A percentile compares a stretch with the other conserved stretches of the same genome.
Evolutionary conservation across 148 eudicot species (phyloP).

Genomic region (Beta vulgaris): DNA sequence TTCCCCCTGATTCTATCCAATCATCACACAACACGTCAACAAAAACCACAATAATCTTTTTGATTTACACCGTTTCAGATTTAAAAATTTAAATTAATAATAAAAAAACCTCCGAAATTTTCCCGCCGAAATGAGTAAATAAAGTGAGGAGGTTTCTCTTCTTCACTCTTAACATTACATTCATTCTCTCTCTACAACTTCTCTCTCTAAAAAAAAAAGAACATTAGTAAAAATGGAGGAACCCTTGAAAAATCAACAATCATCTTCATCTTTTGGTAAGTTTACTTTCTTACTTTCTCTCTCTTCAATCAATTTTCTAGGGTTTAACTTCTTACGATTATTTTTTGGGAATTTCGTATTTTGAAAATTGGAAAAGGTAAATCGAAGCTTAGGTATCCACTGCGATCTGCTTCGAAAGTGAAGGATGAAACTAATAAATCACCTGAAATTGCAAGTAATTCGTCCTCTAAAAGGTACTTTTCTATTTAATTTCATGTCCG

Average conservation of each 20-base stretch:
- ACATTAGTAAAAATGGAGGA: conserved; percentile 41
- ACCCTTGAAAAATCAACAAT: conserved; percentile 33
- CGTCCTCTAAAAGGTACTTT: conserved; percentile 39
- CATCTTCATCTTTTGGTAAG: conserved; percentile 15
- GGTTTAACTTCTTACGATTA: neutral
- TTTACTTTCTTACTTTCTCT: conserved; percentile 2
- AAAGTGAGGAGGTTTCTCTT: conserved; percentile 13
- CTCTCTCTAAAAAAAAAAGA: neutral
- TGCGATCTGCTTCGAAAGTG: conserved; percentile 46
- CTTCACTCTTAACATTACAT: neutral
- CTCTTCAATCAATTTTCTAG: neutral
- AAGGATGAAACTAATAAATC: conserved; percentile 40
- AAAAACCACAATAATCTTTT: neutral
- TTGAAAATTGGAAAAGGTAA: conserved; percentile 27
- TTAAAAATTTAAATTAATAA: neutral
- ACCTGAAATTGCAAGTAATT: conserved; percentile 18
- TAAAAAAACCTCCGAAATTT: neutral
- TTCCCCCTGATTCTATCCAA: neutral
- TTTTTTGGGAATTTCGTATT: too few species aligned
- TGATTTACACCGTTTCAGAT: neutral
- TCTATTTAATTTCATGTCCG: too few species aligned
- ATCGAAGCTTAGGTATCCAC: conserved; percentile 57
- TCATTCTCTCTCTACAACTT: neutral
- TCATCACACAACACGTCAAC: neutral
- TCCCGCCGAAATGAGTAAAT: conserved; percentile 25